Conservation (phyloP, 148 eudicot genomes). For the Simmondsia chinensis region DNA sequence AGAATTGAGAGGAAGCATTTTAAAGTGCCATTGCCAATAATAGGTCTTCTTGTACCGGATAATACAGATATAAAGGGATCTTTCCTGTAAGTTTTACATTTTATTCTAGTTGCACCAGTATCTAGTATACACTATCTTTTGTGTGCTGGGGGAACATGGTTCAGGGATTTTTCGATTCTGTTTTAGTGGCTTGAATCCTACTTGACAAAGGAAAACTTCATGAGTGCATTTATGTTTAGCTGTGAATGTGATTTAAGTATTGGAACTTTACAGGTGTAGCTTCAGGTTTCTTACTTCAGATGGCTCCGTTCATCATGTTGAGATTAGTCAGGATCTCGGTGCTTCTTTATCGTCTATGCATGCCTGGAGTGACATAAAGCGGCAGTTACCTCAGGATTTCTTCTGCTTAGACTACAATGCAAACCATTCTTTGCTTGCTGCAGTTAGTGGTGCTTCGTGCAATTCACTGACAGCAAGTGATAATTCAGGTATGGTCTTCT, state of each 20-base stretch:
- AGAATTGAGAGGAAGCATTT: slow-evolving; percentile 54
- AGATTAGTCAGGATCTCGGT: slow-evolving; percentile 71
- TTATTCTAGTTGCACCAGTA: neutral
- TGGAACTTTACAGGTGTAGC: slow-evolving; percentile 57
- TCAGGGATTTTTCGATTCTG: slow-evolving; percentile 1
- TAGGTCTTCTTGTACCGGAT: slow-evolving; percentile 57
- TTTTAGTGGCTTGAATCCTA: neutral
- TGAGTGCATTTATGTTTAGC: neutral
- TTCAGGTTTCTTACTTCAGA: slow-evolving; percentile 73
- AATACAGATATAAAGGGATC: slow-evolving; percentile 36
- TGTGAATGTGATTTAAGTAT: slow-evolving; percentile 5
- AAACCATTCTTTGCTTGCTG: slow-evolving; percentile 46
- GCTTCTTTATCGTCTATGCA: slow-evolving; percentile 54
- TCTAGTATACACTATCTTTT: too few relatives aligned
- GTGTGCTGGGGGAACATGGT: too few relatives aligned
- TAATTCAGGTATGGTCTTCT: slow-evolving; percentile 26
- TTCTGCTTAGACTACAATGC: slow-evolving; percentile 54
- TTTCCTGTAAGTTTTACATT: slow-evolving; percentile 52
- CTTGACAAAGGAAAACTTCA: neutral
- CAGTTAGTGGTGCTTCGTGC: slow-evolving; percentile 45
- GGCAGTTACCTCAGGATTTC: slow-evolving; percentile 35
- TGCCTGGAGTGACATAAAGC: slow-evolving; percentile 34
- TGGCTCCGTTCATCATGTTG: slow-evolving; percentile 69
- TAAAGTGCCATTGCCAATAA: slow-evolving; percentile 43
- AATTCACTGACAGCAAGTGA: slow-evolving; percentile 22